phyloP scores from a whole-genome alignment of 352 stramenopile species.

The Globisporangium ultimum region DNA sequence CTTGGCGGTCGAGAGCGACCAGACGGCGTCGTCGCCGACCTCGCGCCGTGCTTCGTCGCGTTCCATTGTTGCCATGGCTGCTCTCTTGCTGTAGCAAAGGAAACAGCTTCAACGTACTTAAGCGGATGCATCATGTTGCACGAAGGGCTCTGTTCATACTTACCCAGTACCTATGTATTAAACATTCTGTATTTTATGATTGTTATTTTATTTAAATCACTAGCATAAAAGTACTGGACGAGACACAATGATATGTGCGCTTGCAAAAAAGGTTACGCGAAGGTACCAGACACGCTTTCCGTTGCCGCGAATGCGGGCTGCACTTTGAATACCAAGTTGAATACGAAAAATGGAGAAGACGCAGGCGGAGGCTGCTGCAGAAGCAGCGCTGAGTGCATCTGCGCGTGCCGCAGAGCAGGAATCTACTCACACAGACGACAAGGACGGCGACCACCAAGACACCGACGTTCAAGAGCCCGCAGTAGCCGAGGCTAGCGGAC shows the following conservation, averaged over 20 bases:
- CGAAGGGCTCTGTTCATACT: too few species aligned
- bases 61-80: background rate
- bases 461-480: too few species aligned
- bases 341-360: constrained; percentile 6
- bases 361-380: background rate
- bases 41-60: constrained; percentile 37
- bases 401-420: too few species aligned
- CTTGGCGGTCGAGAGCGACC: constrained; percentile 96
- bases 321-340: constrained; percentile 5
- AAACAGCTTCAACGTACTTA: too few species aligned
- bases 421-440: too few species aligned
- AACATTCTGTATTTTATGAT: background rate
- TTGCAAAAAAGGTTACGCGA: constrained; percentile 1
- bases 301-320: constrained; percentile 5
- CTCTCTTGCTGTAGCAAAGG: background rate
- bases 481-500: background rate
- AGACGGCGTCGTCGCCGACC: constrained; percentile 89
- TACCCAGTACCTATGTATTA: background rate
- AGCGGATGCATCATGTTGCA: too few species aligned
- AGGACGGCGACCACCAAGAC: too few species aligned
- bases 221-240: constrained; percentile 10
- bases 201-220: background rate
- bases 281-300: background rate
- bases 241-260: background rate
- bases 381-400: background rate